Conservation (phyloP, 306 rosid genomes). For the Cyclanthera cordifolia region DNA sequence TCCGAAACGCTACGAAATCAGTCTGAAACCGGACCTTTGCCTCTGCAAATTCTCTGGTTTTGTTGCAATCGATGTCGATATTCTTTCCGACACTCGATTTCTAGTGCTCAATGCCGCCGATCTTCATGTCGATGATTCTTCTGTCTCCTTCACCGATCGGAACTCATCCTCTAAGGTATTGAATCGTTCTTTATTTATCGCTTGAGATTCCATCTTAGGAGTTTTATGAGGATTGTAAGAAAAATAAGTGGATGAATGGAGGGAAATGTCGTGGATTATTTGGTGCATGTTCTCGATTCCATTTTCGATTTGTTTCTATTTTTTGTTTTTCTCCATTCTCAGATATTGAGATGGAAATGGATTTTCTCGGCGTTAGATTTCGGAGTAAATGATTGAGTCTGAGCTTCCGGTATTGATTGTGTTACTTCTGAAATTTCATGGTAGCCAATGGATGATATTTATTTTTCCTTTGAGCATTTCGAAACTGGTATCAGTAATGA, state of each 20-base stretch:
- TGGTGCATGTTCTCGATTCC: not conserved
- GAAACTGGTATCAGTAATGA: not conserved
- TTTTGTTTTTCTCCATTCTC: not conserved
- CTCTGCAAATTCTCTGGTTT: constrained; percentile 63
- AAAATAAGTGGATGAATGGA: not conserved
- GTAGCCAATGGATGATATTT: not conserved
- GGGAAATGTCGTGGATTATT: not conserved
- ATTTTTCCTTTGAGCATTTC: not conserved
- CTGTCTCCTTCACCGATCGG: constrained; percentile 31
- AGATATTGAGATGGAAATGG: not conserved
- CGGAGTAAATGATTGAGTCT: not conserved
- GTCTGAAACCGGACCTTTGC: constrained; percentile 63
- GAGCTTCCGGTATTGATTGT: not conserved
- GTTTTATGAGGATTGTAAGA: not conserved
- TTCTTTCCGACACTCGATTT: constrained; percentile 51
- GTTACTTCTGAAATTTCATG: not conserved
- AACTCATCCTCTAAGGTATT: constrained; percentile 47
- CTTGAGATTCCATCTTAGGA: not conserved
- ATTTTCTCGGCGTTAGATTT: not conserved
- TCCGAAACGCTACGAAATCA: constrained; percentile 59
- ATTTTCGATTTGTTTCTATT: not conserved
- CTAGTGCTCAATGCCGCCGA: constrained; percentile 80
- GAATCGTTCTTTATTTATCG: not conserved
- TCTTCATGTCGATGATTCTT: constrained; percentile 24
- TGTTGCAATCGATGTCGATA: constrained; percentile 44